phyloP scores from a whole-genome alignment of 164 flowering plant genomes.

The Chimonanthus salicifolius region DNA sequence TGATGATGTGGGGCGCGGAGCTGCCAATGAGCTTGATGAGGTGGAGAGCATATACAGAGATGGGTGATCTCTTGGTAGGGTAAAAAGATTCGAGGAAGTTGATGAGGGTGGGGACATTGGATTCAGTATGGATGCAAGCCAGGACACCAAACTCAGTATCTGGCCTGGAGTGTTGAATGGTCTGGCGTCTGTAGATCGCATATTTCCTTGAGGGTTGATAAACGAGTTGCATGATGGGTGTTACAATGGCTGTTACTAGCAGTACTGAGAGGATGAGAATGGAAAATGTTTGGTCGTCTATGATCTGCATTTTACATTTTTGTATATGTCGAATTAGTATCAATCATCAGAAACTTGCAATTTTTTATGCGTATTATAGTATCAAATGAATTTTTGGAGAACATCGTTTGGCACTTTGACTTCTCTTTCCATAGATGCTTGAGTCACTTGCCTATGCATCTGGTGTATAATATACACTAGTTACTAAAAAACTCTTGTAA shows the following conservation, averaged over 20 bases:
- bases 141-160: slow-evolving; percentile 34
- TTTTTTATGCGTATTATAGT: too few species aligned
- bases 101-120: slow-evolving; percentile 33
- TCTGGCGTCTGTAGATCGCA: slow-evolving; percentile 39
- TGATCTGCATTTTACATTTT: slow-evolving; percentile 30
- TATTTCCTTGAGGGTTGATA: slow-evolving; percentile 60
- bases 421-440: too few species aligned
- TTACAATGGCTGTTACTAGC: slow-evolving; percentile 23
- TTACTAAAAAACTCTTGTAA: too few species aligned
- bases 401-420: too few species aligned
- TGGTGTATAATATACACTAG: too few species aligned
- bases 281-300: slow-evolving; percentile 31
- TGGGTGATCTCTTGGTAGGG: slow-evolving; percentile 34
- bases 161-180: slow-evolving; percentile 50
- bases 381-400: too few species aligned
- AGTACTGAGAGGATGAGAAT: slow-evolving; percentile 35
- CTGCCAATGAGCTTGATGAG: slow-evolving; percentile 51
- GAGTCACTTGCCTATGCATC: too few species aligned
- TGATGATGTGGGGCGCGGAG: slow-evolving; percentile 14
- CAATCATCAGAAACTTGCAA: too few species aligned
- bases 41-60: slow-evolving; percentile 36
- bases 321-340: too few species aligned
- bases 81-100: slow-evolving; percentile 45
- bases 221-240: slow-evolving; percentile 46
- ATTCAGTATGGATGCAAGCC: slow-evolving; percentile 43